A percentile compares a stretch with the other conserved stretches of the same genome.
Conservation (phyloP, 208 protist species). For the Novymonas esmeraldas region DNA sequence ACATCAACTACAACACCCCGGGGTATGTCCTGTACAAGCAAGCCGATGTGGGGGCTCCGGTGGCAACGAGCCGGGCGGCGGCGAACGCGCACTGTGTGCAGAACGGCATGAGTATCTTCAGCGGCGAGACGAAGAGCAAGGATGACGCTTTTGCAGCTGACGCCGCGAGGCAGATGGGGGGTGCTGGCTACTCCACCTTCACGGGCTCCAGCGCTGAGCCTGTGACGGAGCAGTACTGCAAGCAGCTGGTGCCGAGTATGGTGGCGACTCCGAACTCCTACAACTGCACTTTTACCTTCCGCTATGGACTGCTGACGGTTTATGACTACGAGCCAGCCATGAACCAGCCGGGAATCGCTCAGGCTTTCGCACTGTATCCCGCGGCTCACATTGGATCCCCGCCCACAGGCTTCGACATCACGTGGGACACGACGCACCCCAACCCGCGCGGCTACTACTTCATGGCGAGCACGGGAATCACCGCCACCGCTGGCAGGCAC, state of each 20-base stretch:
- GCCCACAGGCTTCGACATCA: conserved; percentile 3
- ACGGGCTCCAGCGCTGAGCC: conserved; percentile 13
- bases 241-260: not conserved
- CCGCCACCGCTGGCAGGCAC: not conserved
- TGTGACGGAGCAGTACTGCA: not conserved
- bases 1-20: conserved; percentile 9
- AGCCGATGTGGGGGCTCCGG: not conserved
- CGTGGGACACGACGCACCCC: conserved; percentile 2
- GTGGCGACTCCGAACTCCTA: not conserved
- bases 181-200: conserved; percentile 5
- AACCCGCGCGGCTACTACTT: conserved; percentile 15
- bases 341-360: not conserved
- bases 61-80: not conserved
- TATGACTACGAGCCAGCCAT: not conserved
- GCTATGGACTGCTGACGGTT: conserved; percentile 10
- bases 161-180: not conserved
- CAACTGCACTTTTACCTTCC: conserved; percentile 7
- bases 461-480: not conserved
- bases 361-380: conserved; percentile 5
- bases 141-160: conserved; percentile 4
- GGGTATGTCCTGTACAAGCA: conserved; percentile 17
- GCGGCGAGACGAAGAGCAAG: not conserved
- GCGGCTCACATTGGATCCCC: no score
- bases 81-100: conserved; percentile 20
- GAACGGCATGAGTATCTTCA: conserved; percentile 20